Evolutionary conservation across 2,329 filamentous ascomycete genomes (phyloP), one percentile per base, ranked within the genome.

Genomic region (Zalaria obscura): DNA sequence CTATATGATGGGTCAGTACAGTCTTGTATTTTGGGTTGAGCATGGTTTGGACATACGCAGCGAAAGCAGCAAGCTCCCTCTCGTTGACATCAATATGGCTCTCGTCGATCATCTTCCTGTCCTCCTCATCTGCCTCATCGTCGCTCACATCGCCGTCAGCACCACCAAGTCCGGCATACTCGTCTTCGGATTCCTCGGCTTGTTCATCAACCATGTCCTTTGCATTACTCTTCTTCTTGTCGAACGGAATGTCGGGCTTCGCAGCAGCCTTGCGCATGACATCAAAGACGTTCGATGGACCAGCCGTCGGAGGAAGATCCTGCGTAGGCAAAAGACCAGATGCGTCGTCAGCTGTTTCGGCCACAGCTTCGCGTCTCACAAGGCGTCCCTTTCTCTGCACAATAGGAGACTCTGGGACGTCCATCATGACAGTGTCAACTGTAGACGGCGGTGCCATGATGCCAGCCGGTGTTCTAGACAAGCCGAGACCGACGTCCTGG

Each of bases 111-210:
- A 98, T 93, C 47, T 86, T 79, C 51, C 82, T 75, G 47, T 91
- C 75, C 5, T 83, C 75, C 27, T 87, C 83, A 42, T 80, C 80
- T 35, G 74, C 80, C 48, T 89, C 85, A 50, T 96, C 89, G 45
- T 89, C 88, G 60, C 88, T 89, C 48, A 89, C 85, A 50, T 96
- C 89, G 45, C 89, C 88, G 60, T 88, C 89, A 7, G 70, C 81
- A 47, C 91, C 91, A 50, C 91, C 91, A 6, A 98, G 70, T 4
- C 91, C 91, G 33, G 88, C 89, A 58, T 96, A 98, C 60, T 98
- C 91, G 57, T 98, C 91, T 57, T 98, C 93, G 0, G 91, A 98
- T 63, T 98, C 91, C 53, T 94, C 85, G 46, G 91, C 89, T 57
- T 93, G 87, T 50, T 95, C 91, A 49, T 96, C 76, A 32, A 98